A percentile compares a stretch with the other conserved stretches of the same genome.
These are phyloP conservation scores for Colletotrichum trifolii DNA, from an alignment of 2,329 filamentous ascomycete species.

Conservation along the genomic window DNA sequence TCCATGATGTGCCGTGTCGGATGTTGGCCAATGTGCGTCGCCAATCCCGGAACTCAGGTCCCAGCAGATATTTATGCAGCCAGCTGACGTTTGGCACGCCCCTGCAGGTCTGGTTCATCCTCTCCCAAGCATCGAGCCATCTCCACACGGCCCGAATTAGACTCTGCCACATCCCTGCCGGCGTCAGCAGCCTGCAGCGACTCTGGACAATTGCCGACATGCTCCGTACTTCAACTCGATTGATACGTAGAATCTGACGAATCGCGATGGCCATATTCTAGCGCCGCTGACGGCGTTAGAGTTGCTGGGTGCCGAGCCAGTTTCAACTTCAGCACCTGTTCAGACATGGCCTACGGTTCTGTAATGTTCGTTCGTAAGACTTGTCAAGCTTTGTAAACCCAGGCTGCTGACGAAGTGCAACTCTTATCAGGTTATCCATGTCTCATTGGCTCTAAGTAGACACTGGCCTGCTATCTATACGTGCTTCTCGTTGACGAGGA, in stretches of 20 bases:
- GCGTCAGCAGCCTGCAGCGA: conserved; percentile 3
- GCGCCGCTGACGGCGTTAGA: no score
- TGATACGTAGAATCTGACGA: neutral
- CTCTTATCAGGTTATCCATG: no score
- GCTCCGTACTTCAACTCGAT: no score
- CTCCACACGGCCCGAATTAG: neutral
- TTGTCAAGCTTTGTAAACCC: no score
- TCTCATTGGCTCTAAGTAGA: neutral
- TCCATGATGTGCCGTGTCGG: neutral
- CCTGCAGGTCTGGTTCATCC: neutral
- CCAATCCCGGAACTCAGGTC: neutral
- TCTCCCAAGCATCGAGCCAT: neutral
- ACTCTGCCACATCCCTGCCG: neutral
- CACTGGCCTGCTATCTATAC: neutral
- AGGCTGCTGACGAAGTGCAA: no score
- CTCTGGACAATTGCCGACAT: neutral
- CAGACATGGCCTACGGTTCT: no score
- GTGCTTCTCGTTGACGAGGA: conserved; percentile 40
- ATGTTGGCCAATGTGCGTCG: neutral
- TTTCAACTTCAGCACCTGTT: no score
- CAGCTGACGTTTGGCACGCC: neutral
- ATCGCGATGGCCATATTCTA: neutral
- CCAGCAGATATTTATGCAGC: neutral
- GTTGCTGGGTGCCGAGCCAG: no score
- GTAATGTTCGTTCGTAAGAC: no score